Evolutionary conservation across 73 alveolate species (phyloP).

Genomic region (Paramecium caudatum): DNA sequence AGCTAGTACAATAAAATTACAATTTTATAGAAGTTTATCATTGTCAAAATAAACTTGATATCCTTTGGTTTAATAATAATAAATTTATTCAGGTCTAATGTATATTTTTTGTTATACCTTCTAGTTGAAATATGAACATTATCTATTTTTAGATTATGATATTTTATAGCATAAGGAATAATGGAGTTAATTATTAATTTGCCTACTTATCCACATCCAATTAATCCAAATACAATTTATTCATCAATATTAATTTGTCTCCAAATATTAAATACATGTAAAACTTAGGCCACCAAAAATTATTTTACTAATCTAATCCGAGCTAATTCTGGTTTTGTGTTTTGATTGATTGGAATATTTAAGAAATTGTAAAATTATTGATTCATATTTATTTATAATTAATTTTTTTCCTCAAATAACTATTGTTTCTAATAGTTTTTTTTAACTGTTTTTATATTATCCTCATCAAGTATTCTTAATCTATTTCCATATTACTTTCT

Average conservation of each 20-base stretch:
- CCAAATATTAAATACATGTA: constrained; percentile 24
- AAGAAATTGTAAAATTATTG: not conserved
- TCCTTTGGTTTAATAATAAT: constrained; percentile 32
- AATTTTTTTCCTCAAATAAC: not conserved
- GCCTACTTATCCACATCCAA: constrained; percentile 43
- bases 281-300: not conserved
- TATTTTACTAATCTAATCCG: not conserved
- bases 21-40: constrained; percentile 1
- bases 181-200: constrained; percentile 42
- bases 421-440: constrained; percentile 6
- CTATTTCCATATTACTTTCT: not conserved
- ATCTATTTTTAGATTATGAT: not conserved
- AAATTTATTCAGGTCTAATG: constrained; percentile 48
- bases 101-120: not conserved
- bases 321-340: not conserved
- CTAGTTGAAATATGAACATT: constrained; percentile 61
- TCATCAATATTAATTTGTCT: not conserved
- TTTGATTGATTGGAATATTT: not conserved
- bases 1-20: constrained; percentile 28
- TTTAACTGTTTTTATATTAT: not conserved
- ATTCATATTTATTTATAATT: not conserved
- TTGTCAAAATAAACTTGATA: constrained; percentile 46
- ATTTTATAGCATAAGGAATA: constrained; percentile 23
- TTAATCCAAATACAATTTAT: not conserved
- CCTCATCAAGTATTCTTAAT: not conserved